Evolutionary conservation across 805 yeast genomes (phyloP).

Genomic region (Yarrowia sp.): DNA sequence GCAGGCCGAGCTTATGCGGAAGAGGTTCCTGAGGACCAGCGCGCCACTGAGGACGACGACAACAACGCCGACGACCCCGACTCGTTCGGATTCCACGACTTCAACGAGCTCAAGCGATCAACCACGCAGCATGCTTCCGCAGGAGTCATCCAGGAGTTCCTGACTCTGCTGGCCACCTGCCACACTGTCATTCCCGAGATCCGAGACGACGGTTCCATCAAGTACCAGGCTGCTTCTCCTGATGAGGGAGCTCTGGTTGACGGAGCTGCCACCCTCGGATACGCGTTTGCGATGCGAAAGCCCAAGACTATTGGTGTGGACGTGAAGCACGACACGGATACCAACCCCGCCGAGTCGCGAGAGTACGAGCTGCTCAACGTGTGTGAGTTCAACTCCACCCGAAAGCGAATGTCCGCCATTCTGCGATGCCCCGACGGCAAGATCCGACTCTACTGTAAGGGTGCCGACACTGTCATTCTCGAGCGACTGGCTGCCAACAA

Average conservation of each 20-base stretch:
- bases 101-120: constrained; percentile 55
- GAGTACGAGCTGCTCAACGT: constrained; percentile 80
- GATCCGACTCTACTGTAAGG: constrained; percentile 85
- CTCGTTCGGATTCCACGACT: constrained; percentile 64
- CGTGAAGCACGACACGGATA: constrained; percentile 36
- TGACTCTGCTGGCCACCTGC: constrained; percentile 83
- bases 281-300: constrained; percentile 75
- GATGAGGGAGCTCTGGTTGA: constrained; percentile 98
- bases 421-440: constrained; percentile 92
- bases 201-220: constrained; percentile 49
- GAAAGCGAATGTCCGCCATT: constrained; percentile 96
- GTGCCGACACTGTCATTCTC: constrained; percentile 94
- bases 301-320: constrained; percentile 78
- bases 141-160: constrained; percentile 63
- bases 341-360: constrained; percentile 45
- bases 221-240: constrained; percentile 98
- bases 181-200: constrained; percentile 97
- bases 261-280: constrained; percentile 91
- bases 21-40: constrained; percentile 87
- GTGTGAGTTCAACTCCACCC: constrained; percentile 95
- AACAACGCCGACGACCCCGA: constrained; percentile 46
- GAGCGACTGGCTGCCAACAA: constrained; percentile 71
- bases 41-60: constrained; percentile 71
- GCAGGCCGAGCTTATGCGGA: constrained; percentile 88
- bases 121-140: constrained; percentile 42